These are phyloP conservation scores for Diaporthe vaccinii DNA, from an alignment of 2,329 filamentous ascomycete genomes.

Conservation along the genomic window DNA sequence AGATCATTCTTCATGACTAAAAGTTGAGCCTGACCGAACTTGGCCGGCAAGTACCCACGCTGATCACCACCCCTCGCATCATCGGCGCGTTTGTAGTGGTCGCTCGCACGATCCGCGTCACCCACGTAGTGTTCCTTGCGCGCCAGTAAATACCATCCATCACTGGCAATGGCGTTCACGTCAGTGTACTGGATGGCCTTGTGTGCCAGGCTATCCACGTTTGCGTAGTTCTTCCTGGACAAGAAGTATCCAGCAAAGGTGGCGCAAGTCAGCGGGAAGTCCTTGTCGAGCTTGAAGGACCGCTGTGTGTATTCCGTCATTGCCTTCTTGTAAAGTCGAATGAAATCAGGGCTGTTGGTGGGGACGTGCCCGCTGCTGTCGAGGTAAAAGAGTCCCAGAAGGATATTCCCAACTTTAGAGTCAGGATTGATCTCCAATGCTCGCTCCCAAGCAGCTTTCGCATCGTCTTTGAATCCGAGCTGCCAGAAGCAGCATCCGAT, in stretches of 20 bases:
- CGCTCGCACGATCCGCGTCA: slow-evolving; percentile 79
- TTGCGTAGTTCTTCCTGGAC: slow-evolving; percentile 81
- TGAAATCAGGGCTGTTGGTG: slow-evolving; percentile 87
- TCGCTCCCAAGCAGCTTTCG: slow-evolving; percentile 90
- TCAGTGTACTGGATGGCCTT: slow-evolving; percentile 97
- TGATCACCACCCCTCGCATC: slow-evolving; percentile 93
- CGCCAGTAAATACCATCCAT: slow-evolving; percentile 96
- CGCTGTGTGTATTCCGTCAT: slow-evolving; percentile 96
- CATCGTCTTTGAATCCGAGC: slow-evolving; percentile 92
- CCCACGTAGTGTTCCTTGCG: slow-evolving; percentile 90
- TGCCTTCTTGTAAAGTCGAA: slow-evolving; percentile 87
- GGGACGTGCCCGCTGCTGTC: slow-evolving; percentile 87
- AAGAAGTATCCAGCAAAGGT: slow-evolving; percentile 94
- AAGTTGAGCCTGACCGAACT: slow-evolving; percentile 93
- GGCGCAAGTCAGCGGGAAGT: slow-evolving; percentile 88
- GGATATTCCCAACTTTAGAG: slow-evolving; percentile 90
- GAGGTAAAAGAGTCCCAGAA: slow-evolving; percentile 91
- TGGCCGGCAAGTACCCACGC: slow-evolving; percentile 90
- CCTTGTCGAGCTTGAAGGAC: slow-evolving; percentile 93
- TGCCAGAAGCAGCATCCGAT: slow-evolving; percentile 99
- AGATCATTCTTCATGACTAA: slow-evolving; percentile 86
- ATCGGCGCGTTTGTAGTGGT: slow-evolving; percentile 92
- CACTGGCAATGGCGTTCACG: slow-evolving; percentile 95
- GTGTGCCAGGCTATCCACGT: slow-evolving; percentile 88
- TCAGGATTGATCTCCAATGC: slow-evolving; percentile 84